Evolutionary conservation across 805 yeast genomes (phyloP).

Genomic region (Saturnispora besseyi): DNA sequence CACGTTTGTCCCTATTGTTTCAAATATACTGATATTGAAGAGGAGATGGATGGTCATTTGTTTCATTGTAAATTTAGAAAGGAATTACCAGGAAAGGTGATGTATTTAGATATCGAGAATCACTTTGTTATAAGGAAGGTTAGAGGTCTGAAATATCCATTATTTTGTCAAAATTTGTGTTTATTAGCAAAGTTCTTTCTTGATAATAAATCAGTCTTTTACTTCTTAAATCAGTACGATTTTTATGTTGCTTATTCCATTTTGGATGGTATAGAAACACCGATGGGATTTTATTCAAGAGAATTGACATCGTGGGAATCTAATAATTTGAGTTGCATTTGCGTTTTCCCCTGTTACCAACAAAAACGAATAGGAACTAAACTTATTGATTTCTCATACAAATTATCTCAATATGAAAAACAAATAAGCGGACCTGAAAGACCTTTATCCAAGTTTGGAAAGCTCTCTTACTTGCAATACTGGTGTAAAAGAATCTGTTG

Average conservation of each 20-base stretch:
- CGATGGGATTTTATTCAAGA: conserved; percentile 90
- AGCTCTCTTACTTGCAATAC: conserved; percentile 56
- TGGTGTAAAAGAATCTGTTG: conserved; percentile 57
- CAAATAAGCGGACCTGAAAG: conserved; percentile 80
- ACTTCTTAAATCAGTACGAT: conserved; percentile 68
- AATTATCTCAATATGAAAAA: conserved; percentile 56
- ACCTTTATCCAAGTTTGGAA: conserved; percentile 81
- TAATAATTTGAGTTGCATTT: conserved; percentile 84
- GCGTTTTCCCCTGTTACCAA: conserved; percentile 90
- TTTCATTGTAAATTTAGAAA: conserved; percentile 32
- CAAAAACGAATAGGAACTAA: conserved; percentile 67
- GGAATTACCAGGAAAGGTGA: conserved; percentile 54
- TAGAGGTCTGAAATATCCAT: conserved; percentile 50
- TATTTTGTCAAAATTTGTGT: conserved; percentile 76
- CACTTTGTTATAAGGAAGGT: conserved; percentile 52
- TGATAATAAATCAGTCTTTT: conserved; percentile 83
- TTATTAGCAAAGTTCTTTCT: conserved; percentile 81
- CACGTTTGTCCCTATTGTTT: conserved; percentile 78
- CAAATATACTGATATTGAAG: conserved; percentile 52
- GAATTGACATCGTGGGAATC: conserved; percentile 72
- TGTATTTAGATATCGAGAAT: conserved; percentile 46
- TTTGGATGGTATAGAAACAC: conserved; percentile 33
- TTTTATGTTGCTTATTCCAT: conserved; percentile 65
- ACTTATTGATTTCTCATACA: conserved; percentile 76
- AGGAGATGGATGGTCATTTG: conserved; percentile 43